Conservation (phyloP, 2,329 filamentous ascomycete species). For the Trichoderma simmonsii region DNA sequence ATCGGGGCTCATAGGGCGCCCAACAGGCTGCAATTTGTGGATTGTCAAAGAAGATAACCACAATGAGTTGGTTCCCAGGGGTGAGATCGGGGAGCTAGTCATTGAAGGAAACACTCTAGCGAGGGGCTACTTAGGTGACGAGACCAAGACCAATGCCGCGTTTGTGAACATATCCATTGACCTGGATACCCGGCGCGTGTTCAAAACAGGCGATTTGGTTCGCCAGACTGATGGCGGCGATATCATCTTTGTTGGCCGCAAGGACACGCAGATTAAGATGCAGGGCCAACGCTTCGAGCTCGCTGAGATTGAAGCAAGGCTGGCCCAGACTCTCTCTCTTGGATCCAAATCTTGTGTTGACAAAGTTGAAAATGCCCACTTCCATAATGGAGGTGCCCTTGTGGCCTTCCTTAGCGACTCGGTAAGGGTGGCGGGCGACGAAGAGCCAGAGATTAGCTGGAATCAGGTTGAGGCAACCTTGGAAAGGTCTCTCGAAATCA, state of each 20-base stretch:
- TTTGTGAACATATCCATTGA: neutral
- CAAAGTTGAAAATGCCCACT: neutral
- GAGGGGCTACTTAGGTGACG: constrained; percentile 12
- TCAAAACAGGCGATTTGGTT: constrained; percentile 26
- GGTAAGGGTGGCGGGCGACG: neutral
- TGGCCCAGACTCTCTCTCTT: neutral
- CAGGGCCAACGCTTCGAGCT: constrained; percentile 53
- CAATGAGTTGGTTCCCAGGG: neutral
- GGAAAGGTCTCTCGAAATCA: neutral
- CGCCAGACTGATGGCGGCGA: constrained; percentile 31
- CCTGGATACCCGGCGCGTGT: neutral
- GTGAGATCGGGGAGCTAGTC: constrained; percentile 5
- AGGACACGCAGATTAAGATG: constrained; percentile 35
- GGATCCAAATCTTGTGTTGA: neutral
- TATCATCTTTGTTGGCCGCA: constrained; percentile 25
- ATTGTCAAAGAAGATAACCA: neutral
- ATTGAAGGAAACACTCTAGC: constrained; percentile 9
- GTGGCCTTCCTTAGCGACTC: neutral
- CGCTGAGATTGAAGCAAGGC: constrained; percentile 19
- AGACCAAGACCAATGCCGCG: neutral
- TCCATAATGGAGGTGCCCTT: neutral
- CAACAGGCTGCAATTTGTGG: constrained; percentile 5
- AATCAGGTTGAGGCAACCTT: neutral
- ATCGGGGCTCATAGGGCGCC: neutral
- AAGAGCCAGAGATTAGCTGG: neutral